Evolutionary conservation across 495 filamentous ascomycete species (phyloP).

Genomic region (Tirmania nivea): DNA sequence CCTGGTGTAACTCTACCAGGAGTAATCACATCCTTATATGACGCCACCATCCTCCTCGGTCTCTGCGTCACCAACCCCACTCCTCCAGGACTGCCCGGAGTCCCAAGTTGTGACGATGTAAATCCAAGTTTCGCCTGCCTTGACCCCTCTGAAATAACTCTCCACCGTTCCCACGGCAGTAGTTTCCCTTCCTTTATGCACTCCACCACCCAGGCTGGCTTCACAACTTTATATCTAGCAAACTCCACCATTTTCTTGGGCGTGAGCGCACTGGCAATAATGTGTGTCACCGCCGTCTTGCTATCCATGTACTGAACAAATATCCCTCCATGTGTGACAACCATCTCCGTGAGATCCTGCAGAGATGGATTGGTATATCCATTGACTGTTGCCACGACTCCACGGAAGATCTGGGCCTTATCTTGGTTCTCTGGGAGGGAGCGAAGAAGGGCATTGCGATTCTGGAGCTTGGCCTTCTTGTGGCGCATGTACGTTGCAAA

Average conservation of each 20-base stretch:
- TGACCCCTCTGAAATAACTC: constrained; percentile 56
- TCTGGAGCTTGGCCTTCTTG: constrained; percentile 91
- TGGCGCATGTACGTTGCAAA: constrained; percentile 46
- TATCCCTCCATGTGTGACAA: constrained; percentile 75
- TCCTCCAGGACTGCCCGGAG: too few species aligned
- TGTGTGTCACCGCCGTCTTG: constrained; percentile 84
- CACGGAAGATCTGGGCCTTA: constrained; percentile 69
- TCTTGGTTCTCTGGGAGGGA: constrained; percentile 24
- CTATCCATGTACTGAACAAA: constrained; percentile 89
- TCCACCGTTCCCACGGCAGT: constrained; percentile 65
- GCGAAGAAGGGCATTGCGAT: constrained; percentile 65
- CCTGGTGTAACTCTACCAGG: too few species aligned
- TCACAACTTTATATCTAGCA: constrained; percentile 66
- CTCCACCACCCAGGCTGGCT: constrained; percentile 89
- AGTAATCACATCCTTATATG: too few species aligned
- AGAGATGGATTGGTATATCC: constrained; percentile 85
- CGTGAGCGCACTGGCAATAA: constrained; percentile 73
- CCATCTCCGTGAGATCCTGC: constrained; percentile 63
- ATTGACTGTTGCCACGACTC: constrained; percentile 71
- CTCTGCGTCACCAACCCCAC: background rate
- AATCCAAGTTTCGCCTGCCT: constrained; percentile 51
- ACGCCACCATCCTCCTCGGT: too few species aligned
- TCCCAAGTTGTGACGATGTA: background rate
- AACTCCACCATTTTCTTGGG: constrained; percentile 85
- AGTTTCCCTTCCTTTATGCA: constrained; percentile 60